A percentile compares a stretch with the other conserved stretches of the same genome.
phyloP scores from a whole-genome alignment of 2,329 filamentous ascomycete species.

The Rutstroemia sp. region DNA sequence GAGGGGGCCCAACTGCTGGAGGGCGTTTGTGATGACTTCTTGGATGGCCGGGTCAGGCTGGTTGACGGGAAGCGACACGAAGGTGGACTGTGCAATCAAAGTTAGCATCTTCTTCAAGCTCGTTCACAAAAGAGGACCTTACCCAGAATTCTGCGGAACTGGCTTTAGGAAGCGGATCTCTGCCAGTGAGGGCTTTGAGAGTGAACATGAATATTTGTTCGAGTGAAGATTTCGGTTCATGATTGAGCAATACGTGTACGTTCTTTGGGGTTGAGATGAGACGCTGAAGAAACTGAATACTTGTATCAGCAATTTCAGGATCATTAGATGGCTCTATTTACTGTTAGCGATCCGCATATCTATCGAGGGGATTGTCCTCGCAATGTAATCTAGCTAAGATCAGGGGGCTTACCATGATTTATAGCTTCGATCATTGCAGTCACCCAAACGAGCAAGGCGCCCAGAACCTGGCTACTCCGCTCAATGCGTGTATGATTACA shows the following conservation, averaged over 20 bases:
- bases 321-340: slow-evolving; percentile 50
- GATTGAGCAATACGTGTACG: slow-evolving; percentile 51
- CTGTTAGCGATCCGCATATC: slow-evolving; percentile 4
- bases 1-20: slow-evolving; percentile 53
- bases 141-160: slow-evolving; percentile 73
- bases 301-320: slow-evolving; percentile 63
- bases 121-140: slow-evolving; percentile 11
- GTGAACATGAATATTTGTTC: slow-evolving; percentile 66
- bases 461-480: slow-evolving; percentile 42
- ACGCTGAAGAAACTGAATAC: slow-evolving; percentile 63
- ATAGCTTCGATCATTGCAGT: slow-evolving; percentile 54
- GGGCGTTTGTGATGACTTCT: slow-evolving; percentile 38
- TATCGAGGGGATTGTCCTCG: not conserved
- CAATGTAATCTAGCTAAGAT: not conserved
- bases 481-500: slow-evolving; percentile 40
- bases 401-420: slow-evolving; percentile 38
- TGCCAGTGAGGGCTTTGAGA: slow-evolving; percentile 60
- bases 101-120: not conserved
- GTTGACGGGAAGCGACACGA: slow-evolving; percentile 32
- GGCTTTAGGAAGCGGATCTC: slow-evolving; percentile 68
- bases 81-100: slow-evolving; percentile 38
- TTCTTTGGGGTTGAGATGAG: slow-evolving; percentile 48
- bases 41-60: not conserved
- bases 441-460: slow-evolving; percentile 52
- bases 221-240: slow-evolving; percentile 48